A percentile compares a stretch with the other conserved stretches of the same genome.
Conservation (phyloP, 108 stramenopile genomes). For the Discostella stelligeroides region DNA sequence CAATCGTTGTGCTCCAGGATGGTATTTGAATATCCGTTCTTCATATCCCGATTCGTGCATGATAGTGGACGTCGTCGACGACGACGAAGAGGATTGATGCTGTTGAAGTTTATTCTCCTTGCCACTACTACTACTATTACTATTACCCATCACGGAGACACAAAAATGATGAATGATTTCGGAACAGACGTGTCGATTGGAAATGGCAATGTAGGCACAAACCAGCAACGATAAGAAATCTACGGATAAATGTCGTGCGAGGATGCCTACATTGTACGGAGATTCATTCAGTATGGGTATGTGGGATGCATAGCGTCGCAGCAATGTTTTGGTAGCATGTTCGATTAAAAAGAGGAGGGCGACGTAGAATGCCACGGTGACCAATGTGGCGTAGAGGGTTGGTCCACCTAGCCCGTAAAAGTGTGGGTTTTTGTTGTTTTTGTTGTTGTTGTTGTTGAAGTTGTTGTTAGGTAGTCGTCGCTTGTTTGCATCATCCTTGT, state of each 20-base stretch:
- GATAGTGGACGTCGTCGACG: conserved; percentile 6
- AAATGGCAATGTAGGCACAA: conserved; percentile 58
- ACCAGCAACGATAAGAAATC: conserved; percentile 61
- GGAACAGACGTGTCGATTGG: conserved; percentile 39
- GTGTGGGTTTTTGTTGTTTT: conserved; percentile 8
- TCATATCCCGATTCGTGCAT: conserved; percentile 54
- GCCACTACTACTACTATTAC: neutral
- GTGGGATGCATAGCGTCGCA: conserved; percentile 18
- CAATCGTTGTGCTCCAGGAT: conserved; percentile 61
- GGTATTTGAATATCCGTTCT: conserved; percentile 61
- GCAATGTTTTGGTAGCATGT: conserved; percentile 10
- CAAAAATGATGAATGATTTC: conserved; percentile 34
- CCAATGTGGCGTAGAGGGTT: conserved; percentile 34
- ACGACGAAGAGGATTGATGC: too few species aligned
- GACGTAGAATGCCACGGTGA: conserved; percentile 48
- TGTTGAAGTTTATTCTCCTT: too few species aligned
- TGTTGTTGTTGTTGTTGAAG: neutral
- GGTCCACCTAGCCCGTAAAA: conserved; percentile 47
- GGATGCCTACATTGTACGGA: conserved; percentile 65
- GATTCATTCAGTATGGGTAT: conserved; percentile 58
- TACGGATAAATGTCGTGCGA: conserved; percentile 81
- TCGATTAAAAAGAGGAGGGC: conserved; percentile 25
- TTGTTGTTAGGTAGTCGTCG: neutral
- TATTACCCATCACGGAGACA: neutral
- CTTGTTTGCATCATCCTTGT: conserved; percentile 38